Percentiles rank a stretch among this genome's conserved stretches.
phyloP scores from a whole-genome alignment of 371 early-diverging fungal genomes.

The Syncephalis fuscata region DNA sequence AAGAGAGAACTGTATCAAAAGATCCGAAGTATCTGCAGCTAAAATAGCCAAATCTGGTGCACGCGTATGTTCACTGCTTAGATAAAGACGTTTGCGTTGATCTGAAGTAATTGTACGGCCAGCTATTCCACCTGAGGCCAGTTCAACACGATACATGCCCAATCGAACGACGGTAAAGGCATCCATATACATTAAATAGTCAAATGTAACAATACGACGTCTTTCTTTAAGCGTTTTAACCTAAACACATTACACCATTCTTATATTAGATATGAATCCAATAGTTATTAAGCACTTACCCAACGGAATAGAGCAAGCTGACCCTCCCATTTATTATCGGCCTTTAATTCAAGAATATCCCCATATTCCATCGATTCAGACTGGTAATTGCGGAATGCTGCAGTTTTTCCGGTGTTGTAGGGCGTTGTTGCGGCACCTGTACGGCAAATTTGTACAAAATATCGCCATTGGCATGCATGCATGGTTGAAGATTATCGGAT shows the following conservation, averaged over 20 bases:
- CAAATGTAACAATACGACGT: background rate
- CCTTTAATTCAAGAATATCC: constrained; percentile 4
- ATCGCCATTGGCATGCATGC: background rate
- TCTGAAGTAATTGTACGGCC: background rate
- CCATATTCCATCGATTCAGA: constrained; percentile 6
- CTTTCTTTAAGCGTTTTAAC: background rate
- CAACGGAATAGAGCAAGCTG: background rate
- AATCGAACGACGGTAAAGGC: constrained; percentile 2
- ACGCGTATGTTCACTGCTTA: background rate
- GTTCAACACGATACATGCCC: background rate
- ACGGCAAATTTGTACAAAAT: constrained; percentile 5
- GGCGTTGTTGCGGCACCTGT: background rate
- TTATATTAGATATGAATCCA: background rate
- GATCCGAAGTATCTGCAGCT: background rate
- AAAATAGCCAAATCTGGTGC: background rate
- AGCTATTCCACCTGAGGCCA: background rate
- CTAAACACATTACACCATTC: background rate
- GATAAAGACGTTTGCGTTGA: background rate
- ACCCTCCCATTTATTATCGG: background rate
- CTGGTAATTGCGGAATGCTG: background rate
- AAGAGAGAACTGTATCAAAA: background rate
- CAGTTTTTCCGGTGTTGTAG: background rate
- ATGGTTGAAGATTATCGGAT: constrained; percentile 4
- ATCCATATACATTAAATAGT: constrained; percentile 3
- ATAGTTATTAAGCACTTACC: background rate